Evolutionary conservation across 2,329 filamentous ascomycete species (phyloP).

Genomic region (Botryosphaeria dothidea): DNA sequence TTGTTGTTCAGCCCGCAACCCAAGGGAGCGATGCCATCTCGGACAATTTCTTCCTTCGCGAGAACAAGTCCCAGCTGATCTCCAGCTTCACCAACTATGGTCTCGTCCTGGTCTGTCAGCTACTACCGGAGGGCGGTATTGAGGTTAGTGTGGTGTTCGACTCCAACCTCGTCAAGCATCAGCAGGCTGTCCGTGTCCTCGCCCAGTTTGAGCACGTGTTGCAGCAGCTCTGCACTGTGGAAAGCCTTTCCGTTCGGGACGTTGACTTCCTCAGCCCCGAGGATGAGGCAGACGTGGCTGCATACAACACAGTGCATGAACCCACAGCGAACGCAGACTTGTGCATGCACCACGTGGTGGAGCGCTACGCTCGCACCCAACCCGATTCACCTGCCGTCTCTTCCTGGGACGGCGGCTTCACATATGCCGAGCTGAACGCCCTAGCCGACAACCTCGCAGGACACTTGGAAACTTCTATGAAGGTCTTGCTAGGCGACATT

Average conservation of each 20-base stretch:
- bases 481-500: constrained; percentile 24
- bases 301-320: neutral
- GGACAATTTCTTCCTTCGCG: constrained; percentile 17
- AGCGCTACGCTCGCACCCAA: constrained; percentile 48
- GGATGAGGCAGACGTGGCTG: neutral
- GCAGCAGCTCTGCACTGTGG: neutral
- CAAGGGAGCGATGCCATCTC: neutral
- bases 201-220: neutral
- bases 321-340: neutral
- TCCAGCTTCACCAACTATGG: neutral
- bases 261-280: neutral
- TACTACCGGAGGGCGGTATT: neutral
- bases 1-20: constrained; percentile 3
- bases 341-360: constrained; percentile 36
- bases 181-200: neutral
- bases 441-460: constrained; percentile 37
- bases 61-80: constrained; percentile 22
- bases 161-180: neutral
- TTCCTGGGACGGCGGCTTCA: constrained; percentile 54
- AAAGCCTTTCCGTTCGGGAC: neutral
- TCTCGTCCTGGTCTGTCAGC: neutral
- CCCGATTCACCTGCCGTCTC: constrained; percentile 48
- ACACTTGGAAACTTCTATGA: constrained; percentile 34
- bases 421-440: constrained; percentile 48
- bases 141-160: neutral